phyloP scores from a whole-genome alignment of 306 rosid species.

The Malus sylvestris region DNA sequence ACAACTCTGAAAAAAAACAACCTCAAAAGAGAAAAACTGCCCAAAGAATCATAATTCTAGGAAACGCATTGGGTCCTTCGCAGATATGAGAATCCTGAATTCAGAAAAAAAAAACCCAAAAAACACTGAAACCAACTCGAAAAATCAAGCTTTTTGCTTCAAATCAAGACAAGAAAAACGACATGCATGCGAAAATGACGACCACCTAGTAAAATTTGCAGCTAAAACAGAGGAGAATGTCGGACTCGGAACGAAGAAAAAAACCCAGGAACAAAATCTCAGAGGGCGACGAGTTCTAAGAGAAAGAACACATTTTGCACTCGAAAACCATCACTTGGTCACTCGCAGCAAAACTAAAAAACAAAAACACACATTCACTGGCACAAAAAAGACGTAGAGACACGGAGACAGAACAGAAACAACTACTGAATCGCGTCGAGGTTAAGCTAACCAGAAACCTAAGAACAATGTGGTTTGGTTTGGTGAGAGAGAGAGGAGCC shows the following conservation, averaged over 20 bases:
- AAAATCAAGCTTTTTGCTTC: not conserved
- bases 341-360: slow-evolving; percentile 1
- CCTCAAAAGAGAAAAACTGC: not conserved
- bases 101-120: slow-evolving; percentile 3
- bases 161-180: slow-evolving; percentile 4
- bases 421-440: not conserved
- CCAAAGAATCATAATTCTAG: slow-evolving; percentile 10
- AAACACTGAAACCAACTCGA: slow-evolving; percentile 2
- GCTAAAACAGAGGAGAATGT: not conserved
- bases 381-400: not conserved
- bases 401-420: not conserved
- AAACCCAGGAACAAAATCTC: not conserved
- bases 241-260: not conserved
- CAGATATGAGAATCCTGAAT: slow-evolving; percentile 7
- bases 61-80: slow-evolving; percentile 1
- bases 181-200: slow-evolving; percentile 26
- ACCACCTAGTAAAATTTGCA: not conserved
- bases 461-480: slow-evolving; percentile 1
- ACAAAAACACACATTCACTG: slow-evolving; percentile 7
- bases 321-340: not conserved
- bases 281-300: slow-evolving; percentile 1
- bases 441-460: not conserved
- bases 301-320: not conserved
- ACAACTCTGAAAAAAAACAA: not conserved
- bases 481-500: not conserved